These are phyloP conservation scores for Spongospora subterranea DNA, from an alignment of 208 protist species.

Conservation along the genomic window DNA sequence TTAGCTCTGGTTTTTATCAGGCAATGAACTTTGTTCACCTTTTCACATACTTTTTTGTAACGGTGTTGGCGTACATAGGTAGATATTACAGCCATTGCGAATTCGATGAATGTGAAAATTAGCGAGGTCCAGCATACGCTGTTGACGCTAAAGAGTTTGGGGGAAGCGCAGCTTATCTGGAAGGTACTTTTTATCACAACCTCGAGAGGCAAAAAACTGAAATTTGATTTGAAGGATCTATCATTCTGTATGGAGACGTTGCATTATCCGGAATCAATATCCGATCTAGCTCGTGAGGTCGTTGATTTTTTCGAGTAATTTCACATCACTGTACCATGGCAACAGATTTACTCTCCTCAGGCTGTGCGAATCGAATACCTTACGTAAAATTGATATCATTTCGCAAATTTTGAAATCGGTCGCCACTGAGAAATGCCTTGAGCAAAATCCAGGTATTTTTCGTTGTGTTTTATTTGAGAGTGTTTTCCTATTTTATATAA, in stretches of 20 bases:
- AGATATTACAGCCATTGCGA: neutral
- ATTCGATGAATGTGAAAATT: neutral
- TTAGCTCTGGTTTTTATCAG: neutral
- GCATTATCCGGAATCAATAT: neutral
- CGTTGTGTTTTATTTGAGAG: no score
- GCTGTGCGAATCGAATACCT: neutral
- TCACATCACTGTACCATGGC: neutral
- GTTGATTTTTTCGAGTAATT: neutral
- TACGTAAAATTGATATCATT: conserved; percentile 17
- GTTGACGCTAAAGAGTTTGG: conserved; percentile 4
- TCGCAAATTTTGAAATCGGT: conserved; percentile 42
- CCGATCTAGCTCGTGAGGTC: neutral
- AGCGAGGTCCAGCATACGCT: neutral
- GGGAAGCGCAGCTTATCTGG: neutral
- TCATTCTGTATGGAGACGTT: neutral
- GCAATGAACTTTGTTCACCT: neutral
- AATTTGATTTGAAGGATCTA: neutral
- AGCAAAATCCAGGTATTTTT: conserved; percentile 37
- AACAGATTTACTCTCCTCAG: neutral
- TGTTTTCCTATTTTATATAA: no score
- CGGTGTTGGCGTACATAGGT: neutral
- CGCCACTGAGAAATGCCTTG: conserved; percentile 4
- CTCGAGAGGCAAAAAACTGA: neutral
- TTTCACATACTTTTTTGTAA: neutral
- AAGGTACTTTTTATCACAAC: neutral